A percentile compares a stretch with the other conserved stretches of the same genome.
Evolutionary conservation across 176 grass and related monocot genomes (phyloP).

Genomic region (Aegilops umbellulata): DNA sequence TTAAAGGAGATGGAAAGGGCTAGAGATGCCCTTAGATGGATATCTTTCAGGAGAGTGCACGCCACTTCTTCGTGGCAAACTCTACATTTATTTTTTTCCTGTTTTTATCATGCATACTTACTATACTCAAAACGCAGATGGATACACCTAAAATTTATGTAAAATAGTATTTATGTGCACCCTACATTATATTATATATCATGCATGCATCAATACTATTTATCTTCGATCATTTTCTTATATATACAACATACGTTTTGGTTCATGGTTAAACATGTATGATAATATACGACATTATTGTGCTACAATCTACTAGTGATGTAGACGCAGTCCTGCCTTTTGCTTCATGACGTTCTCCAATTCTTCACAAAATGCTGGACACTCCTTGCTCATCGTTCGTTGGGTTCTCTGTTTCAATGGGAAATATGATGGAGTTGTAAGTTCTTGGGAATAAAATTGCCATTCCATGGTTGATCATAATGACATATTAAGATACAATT

Average conservation of each 20-base stretch:
- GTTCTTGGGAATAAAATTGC: neutral
- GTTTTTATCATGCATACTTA: no score
- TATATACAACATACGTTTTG: neutral
- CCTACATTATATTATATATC: neutral
- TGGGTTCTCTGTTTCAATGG: constrained; percentile 27
- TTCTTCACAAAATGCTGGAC: constrained; percentile 30
- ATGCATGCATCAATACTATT: neutral
- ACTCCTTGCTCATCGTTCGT: constrained; percentile 27
- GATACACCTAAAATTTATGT: neutral
- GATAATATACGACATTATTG: neutral
- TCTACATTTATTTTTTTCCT: no score
- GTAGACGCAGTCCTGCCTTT: neutral
- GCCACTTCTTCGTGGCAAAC: no score
- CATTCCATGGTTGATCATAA: no score
- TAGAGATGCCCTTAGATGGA: no score
- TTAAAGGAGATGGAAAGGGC: no score
- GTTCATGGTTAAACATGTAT: neutral
- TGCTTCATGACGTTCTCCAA: constrained; percentile 33
- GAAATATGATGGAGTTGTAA: neutral
- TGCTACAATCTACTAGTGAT: neutral
- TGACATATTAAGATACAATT: neutral
- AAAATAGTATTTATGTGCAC: neutral
- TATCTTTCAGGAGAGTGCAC: no score
- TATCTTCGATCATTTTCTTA: neutral
- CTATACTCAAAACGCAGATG: no score